Conservation (phyloP, 179 eudicot species). For the Spergularia azorica region DNA sequence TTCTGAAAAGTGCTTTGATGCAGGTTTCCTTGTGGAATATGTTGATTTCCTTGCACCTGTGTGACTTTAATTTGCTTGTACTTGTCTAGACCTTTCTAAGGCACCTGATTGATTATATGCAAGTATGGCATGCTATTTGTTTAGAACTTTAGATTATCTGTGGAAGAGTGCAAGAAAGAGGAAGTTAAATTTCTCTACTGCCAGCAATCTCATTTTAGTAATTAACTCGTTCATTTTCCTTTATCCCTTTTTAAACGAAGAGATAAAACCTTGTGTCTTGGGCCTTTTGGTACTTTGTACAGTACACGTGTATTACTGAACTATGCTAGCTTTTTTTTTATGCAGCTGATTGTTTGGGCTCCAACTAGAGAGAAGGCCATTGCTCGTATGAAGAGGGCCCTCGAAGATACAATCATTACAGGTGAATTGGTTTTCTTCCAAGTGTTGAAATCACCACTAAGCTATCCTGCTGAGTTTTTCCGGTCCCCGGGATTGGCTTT, state of each 20-base stretch:
- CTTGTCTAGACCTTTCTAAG: too few relatives aligned
- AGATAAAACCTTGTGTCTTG: background rate
- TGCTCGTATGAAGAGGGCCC: constrained; percentile 98
- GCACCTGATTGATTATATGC: too few relatives aligned
- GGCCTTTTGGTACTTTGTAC: background rate
- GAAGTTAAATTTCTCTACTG: too few relatives aligned
- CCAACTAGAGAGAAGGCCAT: constrained; percentile 95
- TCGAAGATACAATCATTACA: constrained; percentile 81
- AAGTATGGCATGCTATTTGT: too few relatives aligned
- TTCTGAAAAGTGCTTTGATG: too few relatives aligned
- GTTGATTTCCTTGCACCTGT: too few relatives aligned
- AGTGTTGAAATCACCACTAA: background rate
- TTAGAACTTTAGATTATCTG: too few relatives aligned
- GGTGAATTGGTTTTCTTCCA: constrained; percentile 34
- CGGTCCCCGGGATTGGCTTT: background rate
- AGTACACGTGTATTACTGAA: background rate
- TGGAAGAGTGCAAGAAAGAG: too few relatives aligned
- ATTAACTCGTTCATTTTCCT: background rate
- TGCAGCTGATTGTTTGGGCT: constrained; percentile 96
- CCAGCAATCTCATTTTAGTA: background rate
- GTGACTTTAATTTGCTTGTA: too few relatives aligned
- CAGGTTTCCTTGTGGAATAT: too few relatives aligned
- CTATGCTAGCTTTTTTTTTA: constrained; percentile 15
- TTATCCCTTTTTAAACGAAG: too few relatives aligned
- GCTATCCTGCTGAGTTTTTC: too few relatives aligned